phyloP scores from a whole-genome alignment of 164 flowering plant species.

The Magnolia kwangsiensis region DNA sequence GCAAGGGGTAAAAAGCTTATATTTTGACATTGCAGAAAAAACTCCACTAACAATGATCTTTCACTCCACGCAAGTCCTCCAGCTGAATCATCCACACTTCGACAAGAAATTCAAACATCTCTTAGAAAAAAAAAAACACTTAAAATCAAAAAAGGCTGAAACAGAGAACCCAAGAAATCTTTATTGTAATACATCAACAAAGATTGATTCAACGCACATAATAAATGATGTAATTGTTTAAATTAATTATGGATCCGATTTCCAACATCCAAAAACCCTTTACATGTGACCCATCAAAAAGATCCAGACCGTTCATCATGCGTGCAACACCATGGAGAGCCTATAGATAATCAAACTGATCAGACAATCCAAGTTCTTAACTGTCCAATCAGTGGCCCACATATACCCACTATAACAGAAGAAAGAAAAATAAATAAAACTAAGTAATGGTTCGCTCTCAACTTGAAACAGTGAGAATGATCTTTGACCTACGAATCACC shows the following conservation, averaged over 20 bases:
- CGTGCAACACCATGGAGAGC: background rate
- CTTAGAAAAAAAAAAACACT: background rate
- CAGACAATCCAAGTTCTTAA: background rate
- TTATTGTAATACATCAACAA: background rate
- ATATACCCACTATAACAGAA: no score
- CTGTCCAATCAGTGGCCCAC: background rate
- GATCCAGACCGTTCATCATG: background rate
- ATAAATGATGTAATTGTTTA: no score
- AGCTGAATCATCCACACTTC: background rate
- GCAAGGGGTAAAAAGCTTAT: no score
- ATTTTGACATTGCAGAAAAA: background rate
- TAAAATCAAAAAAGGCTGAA: background rate
- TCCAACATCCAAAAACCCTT: background rate
- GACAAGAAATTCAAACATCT: background rate
- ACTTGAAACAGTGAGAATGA: no score
- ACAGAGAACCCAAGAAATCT: background rate
- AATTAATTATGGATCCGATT: no score
- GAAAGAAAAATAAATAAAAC: no score
- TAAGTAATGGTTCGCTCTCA: background rate
- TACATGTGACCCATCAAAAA: background rate
- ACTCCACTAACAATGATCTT: background rate
- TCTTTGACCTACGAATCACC: no score
- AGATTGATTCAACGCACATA: no score
- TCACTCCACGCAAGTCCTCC: background rate
- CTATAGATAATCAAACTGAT: background rate